Evolutionary conservation across 768 basidiomycete genomes (phyloP), one percentile per base, ranked within the genome.

Genomic region (Naganishia antarctica): DNA sequence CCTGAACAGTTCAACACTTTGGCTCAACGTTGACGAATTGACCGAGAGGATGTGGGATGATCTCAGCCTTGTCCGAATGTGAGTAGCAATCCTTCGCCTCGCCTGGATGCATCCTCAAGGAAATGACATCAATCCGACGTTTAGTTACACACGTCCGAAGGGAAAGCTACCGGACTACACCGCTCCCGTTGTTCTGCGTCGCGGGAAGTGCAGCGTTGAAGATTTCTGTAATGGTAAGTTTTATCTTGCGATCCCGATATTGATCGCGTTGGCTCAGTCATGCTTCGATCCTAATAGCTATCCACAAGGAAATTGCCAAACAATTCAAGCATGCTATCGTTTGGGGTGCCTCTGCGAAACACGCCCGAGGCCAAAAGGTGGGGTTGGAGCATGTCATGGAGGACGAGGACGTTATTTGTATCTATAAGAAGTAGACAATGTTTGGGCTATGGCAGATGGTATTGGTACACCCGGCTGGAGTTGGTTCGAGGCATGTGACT

Each of bases 281-380:
- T 18, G 7, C 32, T n/a, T 41, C 15, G 8, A 53, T 40, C 8
- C 40, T 13, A 31, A 44, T 26, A 60, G 82, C 89, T 13, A 94
- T 97, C 64, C 94, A 97, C 79, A 96, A 94, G 79, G 92, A 96
- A 76, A 98, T 97, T 57, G 87, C 90, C 11, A 94, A 94, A 78
- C 91, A 97, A 74, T 87, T 97, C 87, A 94, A 71, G 47, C 96
- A 83, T 91, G 74, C 76, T 0, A 81, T 92, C 64, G 93, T 98
- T 3, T 99, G 91, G 91, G 94, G 94, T 51, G 82, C 91, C 0
- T 94, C 91, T 68, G 94, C 92, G n/a, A 97, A 97, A 80, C 96
- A 99, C 74, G 81, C 91, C 4, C 83, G 96, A 68, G 96, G 96
- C 9, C 96, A 99, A 78, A 96, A 97, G 60, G 76, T 77, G 31